These are phyloP conservation scores for Harringtonia aguacate DNA, from an alignment of 2,329 filamentous ascomycete genomes.

Conservation along the genomic window DNA sequence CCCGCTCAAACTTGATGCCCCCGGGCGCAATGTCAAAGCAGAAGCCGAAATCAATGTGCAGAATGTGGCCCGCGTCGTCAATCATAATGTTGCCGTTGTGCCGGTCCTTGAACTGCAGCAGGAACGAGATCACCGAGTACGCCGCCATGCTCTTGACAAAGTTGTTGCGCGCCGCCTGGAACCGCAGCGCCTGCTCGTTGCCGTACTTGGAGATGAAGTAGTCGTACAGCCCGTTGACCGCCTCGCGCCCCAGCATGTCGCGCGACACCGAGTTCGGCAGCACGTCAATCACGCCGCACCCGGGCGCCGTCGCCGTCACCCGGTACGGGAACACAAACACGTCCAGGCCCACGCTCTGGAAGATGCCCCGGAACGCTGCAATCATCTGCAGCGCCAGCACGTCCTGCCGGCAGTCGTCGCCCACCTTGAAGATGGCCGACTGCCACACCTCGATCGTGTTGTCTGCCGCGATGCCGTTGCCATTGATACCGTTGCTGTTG, in stretches of 20 bases:
- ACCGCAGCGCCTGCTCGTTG: constrained; percentile 86
- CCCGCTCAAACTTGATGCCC: constrained; percentile 93
- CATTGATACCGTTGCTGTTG: constrained; percentile 15
- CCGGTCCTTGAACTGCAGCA: constrained; percentile 97
- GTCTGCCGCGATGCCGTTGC: constrained; percentile 17
- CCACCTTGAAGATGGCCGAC: constrained; percentile 98
- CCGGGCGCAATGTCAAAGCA: constrained; percentile 98
- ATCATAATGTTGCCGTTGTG: constrained; percentile 99
- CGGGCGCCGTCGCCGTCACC: constrained; percentile 92
- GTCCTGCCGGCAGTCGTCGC: constrained; percentile 95
- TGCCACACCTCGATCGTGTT: constrained; percentile 93
- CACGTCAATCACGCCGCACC: constrained; percentile 96
- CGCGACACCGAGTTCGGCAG: constrained; percentile 95
- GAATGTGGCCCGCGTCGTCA: constrained; percentile 90
- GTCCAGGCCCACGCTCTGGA: constrained; percentile 87
- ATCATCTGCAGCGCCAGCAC: constrained; percentile 97
- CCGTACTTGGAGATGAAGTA: constrained; percentile 98
- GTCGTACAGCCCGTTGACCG: constrained; percentile 95
- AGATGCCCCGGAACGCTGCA: constrained; percentile 92
- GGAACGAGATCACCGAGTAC: constrained; percentile 92
- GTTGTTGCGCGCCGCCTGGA: constrained; percentile 90
- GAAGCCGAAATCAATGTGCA: constrained; percentile 99
- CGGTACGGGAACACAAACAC: constrained; percentile 96
- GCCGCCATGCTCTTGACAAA: constrained; percentile 99
- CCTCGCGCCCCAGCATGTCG: constrained; percentile 96